These are phyloP conservation scores for Camillea tinctor DNA, from an alignment of 2,329 filamentous ascomycete species.

Conservation along the genomic window DNA sequence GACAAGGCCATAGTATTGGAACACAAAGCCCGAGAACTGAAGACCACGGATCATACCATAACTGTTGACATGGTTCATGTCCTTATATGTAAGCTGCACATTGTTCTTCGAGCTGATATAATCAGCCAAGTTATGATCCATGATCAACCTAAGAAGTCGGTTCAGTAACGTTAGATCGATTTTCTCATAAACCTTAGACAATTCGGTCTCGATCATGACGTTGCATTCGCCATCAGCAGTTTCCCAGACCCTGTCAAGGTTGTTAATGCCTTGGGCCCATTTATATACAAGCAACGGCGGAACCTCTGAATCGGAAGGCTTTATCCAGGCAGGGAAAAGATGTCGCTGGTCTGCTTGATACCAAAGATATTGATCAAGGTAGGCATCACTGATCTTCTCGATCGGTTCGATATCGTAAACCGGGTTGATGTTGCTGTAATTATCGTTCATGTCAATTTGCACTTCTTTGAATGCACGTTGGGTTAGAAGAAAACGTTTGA, in stretches of 20 bases:
- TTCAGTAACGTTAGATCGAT: conserved; percentile 96
- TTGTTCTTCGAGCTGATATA: conserved; percentile 99
- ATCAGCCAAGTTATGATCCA: conserved; percentile 99
- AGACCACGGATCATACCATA: conserved; percentile 98
- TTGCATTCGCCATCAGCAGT: conserved; percentile 93
- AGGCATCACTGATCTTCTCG: conserved; percentile 98
- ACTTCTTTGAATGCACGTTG: conserved; percentile 99
- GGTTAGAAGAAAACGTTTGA: conserved; percentile 95
- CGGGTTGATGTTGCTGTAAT: conserved; percentile 98
- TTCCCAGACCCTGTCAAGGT: conserved; percentile 92
- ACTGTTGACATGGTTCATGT: conserved; percentile 99
- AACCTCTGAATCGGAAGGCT: conserved; percentile 96
- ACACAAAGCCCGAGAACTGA: conserved; percentile 97
- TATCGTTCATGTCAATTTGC: conserved; percentile 99
- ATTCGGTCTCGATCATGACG: conserved; percentile 95
- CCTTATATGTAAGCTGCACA: conserved; percentile 97
- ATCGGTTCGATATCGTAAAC: conserved; percentile 99
- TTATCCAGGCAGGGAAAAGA: conserved; percentile 97
- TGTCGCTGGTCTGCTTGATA: conserved; percentile 98
- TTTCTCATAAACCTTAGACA: conserved; percentile 99
- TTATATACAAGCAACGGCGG: conserved; percentile 94
- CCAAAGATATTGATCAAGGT: conserved; percentile 98
- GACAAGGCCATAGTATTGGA: conserved; percentile 97
- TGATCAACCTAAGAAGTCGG: conserved; percentile 87
- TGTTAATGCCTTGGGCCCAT: conserved; percentile 99